Conservation (phyloP, 1,284 basidiomycete species). For the Volvariella volvacea region DNA sequence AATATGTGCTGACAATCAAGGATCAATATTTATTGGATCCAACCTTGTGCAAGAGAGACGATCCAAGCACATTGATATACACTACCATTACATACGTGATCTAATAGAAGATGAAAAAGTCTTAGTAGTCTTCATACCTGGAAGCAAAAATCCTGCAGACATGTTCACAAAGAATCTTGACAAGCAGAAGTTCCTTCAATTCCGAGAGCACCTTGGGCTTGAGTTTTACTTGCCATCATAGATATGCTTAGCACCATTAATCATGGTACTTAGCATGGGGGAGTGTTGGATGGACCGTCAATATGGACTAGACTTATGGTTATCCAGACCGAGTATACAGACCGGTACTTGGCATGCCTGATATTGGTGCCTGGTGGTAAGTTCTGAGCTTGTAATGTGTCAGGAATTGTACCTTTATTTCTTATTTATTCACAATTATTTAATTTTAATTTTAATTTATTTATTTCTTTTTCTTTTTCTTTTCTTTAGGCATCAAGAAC, state of each 20-base stretch:
- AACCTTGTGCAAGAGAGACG: conserved; percentile 21
- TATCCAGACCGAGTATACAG: too few relatives aligned
- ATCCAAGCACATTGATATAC: conserved; percentile 35
- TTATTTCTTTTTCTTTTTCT: too few relatives aligned
- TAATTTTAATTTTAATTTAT: too few relatives aligned
- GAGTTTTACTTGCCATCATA: not conserved
- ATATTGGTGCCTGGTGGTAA: too few relatives aligned
- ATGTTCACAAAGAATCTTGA: conserved; percentile 1
- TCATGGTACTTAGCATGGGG: too few relatives aligned
- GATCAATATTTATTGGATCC: conserved; percentile 22
- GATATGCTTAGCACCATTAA: not conserved
- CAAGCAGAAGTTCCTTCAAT: not conserved
- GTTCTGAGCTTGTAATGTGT: too few relatives aligned
- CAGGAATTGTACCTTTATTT: too few relatives aligned
- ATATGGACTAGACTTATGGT: too few relatives aligned
- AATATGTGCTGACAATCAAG: conserved; percentile 29
- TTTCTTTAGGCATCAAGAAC: too few relatives aligned
- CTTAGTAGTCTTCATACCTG: conserved; percentile 11
- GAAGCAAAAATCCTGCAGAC: conserved; percentile 12
- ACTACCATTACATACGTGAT: conserved; percentile 29
- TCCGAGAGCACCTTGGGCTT: not conserved
- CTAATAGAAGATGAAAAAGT: conserved; percentile 14
- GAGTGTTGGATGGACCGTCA: too few relatives aligned
- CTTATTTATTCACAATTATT: too few relatives aligned
- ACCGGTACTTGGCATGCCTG: too few relatives aligned